phyloP scores from a whole-genome alignment of 257 asterid genomes.

The Salvia hispanica region DNA sequence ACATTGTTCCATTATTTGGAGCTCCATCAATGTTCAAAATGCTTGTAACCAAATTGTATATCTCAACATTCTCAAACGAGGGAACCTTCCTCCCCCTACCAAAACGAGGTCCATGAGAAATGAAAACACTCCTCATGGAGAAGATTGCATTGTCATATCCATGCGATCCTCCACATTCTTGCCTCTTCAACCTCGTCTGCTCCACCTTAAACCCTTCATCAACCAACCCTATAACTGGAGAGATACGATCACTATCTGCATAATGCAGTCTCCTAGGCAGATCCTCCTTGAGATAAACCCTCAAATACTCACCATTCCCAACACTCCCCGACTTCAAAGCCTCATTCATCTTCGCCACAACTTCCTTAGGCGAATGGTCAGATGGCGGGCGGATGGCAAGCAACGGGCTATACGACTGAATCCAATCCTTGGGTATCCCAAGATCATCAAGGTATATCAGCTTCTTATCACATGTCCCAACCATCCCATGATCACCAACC shows the following conservation, averaged over 20 bases:
- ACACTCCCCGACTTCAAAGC: constrained; percentile 62
- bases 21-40: constrained; percentile 63
- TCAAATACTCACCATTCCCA: constrained; percentile 56
- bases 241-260: constrained; percentile 53
- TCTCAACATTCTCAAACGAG: constrained; percentile 69
- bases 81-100: constrained; percentile 52
- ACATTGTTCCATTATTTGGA: constrained; percentile 60
- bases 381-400: constrained; percentile 59
- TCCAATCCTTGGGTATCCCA: constrained; percentile 54
- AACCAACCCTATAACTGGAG: constrained; percentile 61
- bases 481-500: constrained; percentile 87
- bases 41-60: constrained; percentile 62
- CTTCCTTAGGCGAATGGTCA: constrained; percentile 36
- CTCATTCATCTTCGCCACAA: constrained; percentile 64
- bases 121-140: constrained; percentile 77
- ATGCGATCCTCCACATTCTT: constrained; percentile 84
- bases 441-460: constrained; percentile 61
- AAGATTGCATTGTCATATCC: constrained; percentile 72
- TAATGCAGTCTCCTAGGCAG: constrained; percentile 69
- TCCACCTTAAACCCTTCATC: constrained; percentile 69
- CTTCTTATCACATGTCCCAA: constrained; percentile 72
- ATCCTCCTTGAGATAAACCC: constrained; percentile 63
- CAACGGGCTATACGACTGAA: constrained; percentile 61
- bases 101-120: constrained; percentile 75
- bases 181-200: constrained; percentile 42